Evolutionary conservation across 75 land plant genomes (phyloP).

Genomic region (Isoetes taiwanensis): DNA sequence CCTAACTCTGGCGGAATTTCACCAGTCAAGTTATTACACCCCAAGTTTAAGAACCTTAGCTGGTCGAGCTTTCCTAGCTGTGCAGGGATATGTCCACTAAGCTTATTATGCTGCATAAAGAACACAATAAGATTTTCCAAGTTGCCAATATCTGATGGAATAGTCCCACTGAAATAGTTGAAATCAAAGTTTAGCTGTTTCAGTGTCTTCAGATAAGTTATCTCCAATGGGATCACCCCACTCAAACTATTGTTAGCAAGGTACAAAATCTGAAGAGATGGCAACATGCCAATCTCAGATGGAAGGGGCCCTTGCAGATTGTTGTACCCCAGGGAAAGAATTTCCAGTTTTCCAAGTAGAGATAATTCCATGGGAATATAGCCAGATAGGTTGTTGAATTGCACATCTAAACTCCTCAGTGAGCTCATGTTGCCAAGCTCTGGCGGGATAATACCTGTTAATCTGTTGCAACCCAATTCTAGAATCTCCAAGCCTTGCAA

Average conservation of each 20-base stretch:
- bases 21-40: background rate
- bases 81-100: background rate
- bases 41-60: conserved; percentile 1
- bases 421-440: conserved; percentile 6
- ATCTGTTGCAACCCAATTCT: background rate
- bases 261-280: background rate
- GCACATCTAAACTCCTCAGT: background rate
- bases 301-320: background rate
- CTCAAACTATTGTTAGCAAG: conserved; percentile 3
- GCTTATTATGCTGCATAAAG: background rate
- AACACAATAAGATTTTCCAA: background rate
- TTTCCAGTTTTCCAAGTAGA: background rate
- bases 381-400: background rate
- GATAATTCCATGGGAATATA: background rate
- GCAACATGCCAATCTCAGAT: background rate
- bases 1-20: background rate
- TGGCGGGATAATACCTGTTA: background rate
- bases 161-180: background rate
- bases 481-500: conserved; percentile 6
- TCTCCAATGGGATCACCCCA: background rate
- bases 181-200: background rate
- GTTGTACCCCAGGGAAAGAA: conserved; percentile 5
- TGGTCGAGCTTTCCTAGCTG: background rate
- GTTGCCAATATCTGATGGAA: background rate
- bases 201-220: background rate